phyloP scores from a whole-genome alignment of 2,329 filamentous ascomycete species.

The Eutypa lata region DNA sequence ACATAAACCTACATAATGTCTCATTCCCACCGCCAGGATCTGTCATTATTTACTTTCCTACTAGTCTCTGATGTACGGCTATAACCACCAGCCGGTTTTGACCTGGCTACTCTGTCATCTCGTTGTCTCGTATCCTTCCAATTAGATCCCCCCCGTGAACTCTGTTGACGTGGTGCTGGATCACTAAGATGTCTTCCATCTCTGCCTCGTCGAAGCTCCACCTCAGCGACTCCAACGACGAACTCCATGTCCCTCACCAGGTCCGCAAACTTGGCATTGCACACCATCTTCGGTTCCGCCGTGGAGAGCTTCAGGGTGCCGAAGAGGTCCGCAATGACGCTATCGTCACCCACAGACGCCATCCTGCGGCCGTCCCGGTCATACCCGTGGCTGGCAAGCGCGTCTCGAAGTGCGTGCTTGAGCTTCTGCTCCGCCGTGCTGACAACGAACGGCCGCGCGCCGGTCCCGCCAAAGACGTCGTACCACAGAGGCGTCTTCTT shows the following conservation, averaged over 20 bases:
- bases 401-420: slow-evolving; percentile 21
- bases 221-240: slow-evolving; percentile 13
- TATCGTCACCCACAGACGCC: slow-evolving; percentile 2
- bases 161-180: too few species aligned
- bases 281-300: slow-evolving; percentile 12
- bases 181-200: slow-evolving; percentile 3
- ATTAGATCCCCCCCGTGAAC: too few species aligned
- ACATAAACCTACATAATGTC: too few species aligned
- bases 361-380: slow-evolving; percentile 20
- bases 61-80: too few species aligned
- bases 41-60: too few species aligned
- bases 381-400: slow-evolving; percentile 23
- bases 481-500: slow-evolving; percentile 25
- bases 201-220: slow-evolving; percentile 9
- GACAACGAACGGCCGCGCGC: slow-evolving; percentile 12
- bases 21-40: too few species aligned
- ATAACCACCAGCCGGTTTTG: too few species aligned
- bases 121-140: too few species aligned
- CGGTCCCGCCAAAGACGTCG: not conserved
- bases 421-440: slow-evolving; percentile 15
- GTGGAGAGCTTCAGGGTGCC: slow-evolving; percentile 19
- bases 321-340: slow-evolving; percentile 11
- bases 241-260: slow-evolving; percentile 13
- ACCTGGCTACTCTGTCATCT: too few species aligned
- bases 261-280: slow-evolving; percentile 20